These are phyloP conservation scores for Globisporangium orthogonon DNA, from an alignment of 352 stramenopile genomes.

Conservation along the genomic window DNA sequence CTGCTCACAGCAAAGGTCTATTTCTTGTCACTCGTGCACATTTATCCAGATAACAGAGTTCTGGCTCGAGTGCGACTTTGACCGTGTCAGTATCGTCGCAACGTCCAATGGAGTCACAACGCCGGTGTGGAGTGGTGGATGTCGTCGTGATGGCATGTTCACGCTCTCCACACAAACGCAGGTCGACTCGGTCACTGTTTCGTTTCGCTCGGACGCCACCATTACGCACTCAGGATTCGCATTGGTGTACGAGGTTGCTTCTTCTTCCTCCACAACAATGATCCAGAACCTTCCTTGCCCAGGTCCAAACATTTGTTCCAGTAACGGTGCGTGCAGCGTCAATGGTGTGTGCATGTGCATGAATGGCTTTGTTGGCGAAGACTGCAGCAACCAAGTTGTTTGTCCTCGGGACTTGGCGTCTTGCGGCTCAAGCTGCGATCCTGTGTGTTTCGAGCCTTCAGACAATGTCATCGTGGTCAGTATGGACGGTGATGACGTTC, in stretches of 20 bases:
- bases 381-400: slow-evolving; percentile 49
- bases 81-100: slow-evolving; percentile 24
- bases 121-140: slow-evolving; percentile 45
- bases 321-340: slow-evolving; percentile 42
- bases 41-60: slow-evolving; percentile 29
- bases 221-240: slow-evolving; percentile 34
- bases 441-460: slow-evolving; percentile 24
- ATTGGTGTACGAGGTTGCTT: slow-evolving; percentile 32
- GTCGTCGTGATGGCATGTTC: slow-evolving; percentile 35
- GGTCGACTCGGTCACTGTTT: slow-evolving; percentile 28
- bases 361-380: slow-evolving; percentile 50
- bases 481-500: slow-evolving; percentile 33
- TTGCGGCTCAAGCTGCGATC: slow-evolving; percentile 32
- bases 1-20: not conserved
- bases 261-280: not conserved
- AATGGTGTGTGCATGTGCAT: slow-evolving; percentile 42
- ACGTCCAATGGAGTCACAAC: slow-evolving; percentile 9
- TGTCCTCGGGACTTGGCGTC: slow-evolving; percentile 28
- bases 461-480: slow-evolving; percentile 44
- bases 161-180: slow-evolving; percentile 18
- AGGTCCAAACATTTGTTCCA: slow-evolving; percentile 25
- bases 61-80: slow-evolving; percentile 56
- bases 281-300: slow-evolving; percentile 28
- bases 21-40: not conserved
- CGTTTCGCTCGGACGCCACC: slow-evolving; percentile 35